Percentiles rank a stretch among this genome's conserved stretches.
Evolutionary conservation across 345 rosid genomes (phyloP).

Genomic region (Eucalyptus erythrocorys): DNA sequence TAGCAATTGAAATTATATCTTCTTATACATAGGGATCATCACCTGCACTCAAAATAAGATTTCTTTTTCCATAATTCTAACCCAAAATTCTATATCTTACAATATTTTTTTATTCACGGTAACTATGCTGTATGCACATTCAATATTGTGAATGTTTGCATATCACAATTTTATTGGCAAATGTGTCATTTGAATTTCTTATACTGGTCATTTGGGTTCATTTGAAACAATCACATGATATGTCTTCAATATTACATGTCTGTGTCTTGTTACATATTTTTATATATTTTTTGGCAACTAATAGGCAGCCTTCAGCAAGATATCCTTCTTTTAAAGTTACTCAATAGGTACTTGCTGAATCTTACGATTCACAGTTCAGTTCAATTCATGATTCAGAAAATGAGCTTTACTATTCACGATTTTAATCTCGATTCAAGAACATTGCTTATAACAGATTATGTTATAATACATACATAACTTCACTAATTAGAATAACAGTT

Average conservation of each 20-base stretch:
- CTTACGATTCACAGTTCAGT: not conserved
- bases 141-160: not conserved
- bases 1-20: not conserved
- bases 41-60: not conserved
- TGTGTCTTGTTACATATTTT: not conserved
- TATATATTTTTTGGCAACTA: not conserved
- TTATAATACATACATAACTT: not conserved
- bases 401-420: not conserved
- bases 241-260: not conserved
- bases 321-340: not conserved
- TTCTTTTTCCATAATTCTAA: not conserved
- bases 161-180: not conserved
- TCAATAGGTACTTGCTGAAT: not conserved
- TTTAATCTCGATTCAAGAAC: not conserved
- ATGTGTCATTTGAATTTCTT: not conserved
- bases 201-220: not conserved
- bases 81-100: not conserved
- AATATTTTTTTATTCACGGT: not conserved
- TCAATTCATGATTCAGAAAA: not conserved
- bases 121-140: not conserved
- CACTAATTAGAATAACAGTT: not conserved
- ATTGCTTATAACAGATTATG: not conserved
- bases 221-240: not conserved
- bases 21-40: not conserved
- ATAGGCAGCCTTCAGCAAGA: not conserved